A percentile compares a stretch with the other conserved stretches of the same genome.
Evolutionary conservation across 2,329 filamentous ascomycete genomes (phyloP).

Genomic region (Beauveria sp.): DNA sequence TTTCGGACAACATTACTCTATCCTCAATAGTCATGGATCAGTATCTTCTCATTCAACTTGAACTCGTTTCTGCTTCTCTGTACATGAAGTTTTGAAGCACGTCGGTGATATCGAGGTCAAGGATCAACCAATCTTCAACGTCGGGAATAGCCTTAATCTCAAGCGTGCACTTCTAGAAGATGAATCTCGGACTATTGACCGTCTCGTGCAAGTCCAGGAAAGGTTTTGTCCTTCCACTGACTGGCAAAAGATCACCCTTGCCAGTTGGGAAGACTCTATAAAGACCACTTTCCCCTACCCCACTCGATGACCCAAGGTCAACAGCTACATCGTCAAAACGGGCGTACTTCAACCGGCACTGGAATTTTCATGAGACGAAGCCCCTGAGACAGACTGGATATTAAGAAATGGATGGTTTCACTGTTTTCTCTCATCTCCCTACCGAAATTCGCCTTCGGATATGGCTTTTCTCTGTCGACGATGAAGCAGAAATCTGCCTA

Average conservation of each 20-base stretch:
- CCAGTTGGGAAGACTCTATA: neutral
- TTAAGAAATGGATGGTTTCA: neutral
- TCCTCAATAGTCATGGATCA: neutral
- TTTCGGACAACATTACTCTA: neutral
- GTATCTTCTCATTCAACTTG: neutral
- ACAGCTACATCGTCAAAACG: neutral
- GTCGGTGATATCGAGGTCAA: neutral
- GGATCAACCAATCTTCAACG: neutral
- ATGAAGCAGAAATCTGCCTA: slow-evolving; percentile 4
- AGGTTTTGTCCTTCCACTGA: neutral
- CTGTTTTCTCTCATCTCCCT: neutral
- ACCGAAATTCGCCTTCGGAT: slow-evolving; percentile 1
- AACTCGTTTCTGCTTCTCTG: neutral
- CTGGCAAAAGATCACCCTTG: neutral
- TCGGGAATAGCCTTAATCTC: neutral
- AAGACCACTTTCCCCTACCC: neutral
- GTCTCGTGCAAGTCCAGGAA: neutral
- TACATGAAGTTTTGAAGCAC: neutral
- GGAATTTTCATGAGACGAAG: neutral
- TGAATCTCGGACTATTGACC: neutral
- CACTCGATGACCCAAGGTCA: neutral
- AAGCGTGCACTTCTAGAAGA: neutral
- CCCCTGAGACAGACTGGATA: neutral
- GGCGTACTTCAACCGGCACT: neutral
- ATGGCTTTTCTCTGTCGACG: slow-evolving; percentile 1